A percentile compares a stretch with the other conserved stretches of the same genome.
Conservation (phyloP, 2,329 filamentous ascomycete genomes). For the Diaporthe helianthi region DNA sequence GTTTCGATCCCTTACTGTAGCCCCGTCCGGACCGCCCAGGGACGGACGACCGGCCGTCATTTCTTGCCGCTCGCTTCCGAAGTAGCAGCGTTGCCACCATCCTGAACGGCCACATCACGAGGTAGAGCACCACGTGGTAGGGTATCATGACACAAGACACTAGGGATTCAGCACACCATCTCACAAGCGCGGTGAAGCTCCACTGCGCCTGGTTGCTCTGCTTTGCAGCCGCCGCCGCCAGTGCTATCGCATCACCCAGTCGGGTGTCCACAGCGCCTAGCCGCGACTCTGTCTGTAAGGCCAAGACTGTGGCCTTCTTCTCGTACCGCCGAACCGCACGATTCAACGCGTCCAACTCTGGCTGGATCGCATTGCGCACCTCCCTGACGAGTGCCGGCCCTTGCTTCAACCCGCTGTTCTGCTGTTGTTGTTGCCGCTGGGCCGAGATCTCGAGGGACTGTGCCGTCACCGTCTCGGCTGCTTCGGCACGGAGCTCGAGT, state of each 20-base stretch:
- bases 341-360: conserved; percentile 87
- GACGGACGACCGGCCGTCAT: conserved; percentile 37
- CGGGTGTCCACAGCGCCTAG: conserved; percentile 75
- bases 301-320: conserved; percentile 80
- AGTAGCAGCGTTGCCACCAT: conserved; percentile 46
- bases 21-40: conserved; percentile 36
- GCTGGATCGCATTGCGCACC: conserved; percentile 71
- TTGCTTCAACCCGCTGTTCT: conserved; percentile 47
- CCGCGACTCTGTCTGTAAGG: conserved; percentile 77
- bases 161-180: conserved; percentile 48
- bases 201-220: conserved; percentile 47
- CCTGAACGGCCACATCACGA: conserved; percentile 53
- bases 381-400: conserved; percentile 59
- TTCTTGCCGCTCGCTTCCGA: conserved; percentile 42
- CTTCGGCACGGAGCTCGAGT: conserved; percentile 65
- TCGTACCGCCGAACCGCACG: conserved; percentile 90
- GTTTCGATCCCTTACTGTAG: conserved; percentile 39
- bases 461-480: conserved; percentile 44
- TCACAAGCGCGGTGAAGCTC: conserved; percentile 42
- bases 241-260: conserved; percentile 77
- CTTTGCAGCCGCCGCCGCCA: conserved; percentile 78
- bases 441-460: conserved; percentile 33
- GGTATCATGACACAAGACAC: conserved; percentile 50
- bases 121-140: conserved; percentile 47
- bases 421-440: conserved; percentile 39